phyloP scores from a whole-genome alignment of 805 yeast species.

The Blastobotrys attinorum region DNA sequence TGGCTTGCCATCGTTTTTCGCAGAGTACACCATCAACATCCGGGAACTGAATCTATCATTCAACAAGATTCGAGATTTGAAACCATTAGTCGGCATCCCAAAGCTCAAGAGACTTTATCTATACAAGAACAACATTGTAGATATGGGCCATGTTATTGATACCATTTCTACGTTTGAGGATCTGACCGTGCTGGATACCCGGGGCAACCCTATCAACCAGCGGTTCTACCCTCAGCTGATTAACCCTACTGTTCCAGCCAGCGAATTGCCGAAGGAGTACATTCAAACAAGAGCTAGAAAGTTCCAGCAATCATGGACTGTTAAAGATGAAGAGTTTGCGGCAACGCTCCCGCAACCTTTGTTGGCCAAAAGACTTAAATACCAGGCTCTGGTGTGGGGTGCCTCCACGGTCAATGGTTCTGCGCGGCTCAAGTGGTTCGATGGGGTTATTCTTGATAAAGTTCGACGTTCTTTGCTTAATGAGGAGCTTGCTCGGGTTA shows the following conservation, averaged over 20 bases:
- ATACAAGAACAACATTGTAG: slow-evolving; percentile 20
- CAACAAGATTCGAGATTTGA: slow-evolving; percentile 22
- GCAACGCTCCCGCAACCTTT: neutral
- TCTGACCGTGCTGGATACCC: slow-evolving; percentile 22
- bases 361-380: neutral
- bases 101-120: slow-evolving; percentile 23
- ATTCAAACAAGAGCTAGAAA: neutral
- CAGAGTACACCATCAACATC: slow-evolving; percentile 21
- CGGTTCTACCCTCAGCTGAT: slow-evolving; percentile 15
- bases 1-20: slow-evolving; percentile 22
- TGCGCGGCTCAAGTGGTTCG: slow-evolving; percentile 9
- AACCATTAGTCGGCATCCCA: slow-evolving; percentile 21
- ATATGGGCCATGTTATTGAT: slow-evolving; percentile 15
- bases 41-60: slow-evolving; percentile 28
- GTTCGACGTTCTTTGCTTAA: neutral
- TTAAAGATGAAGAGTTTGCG: slow-evolving; percentile 6
- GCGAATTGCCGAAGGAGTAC: neutral
- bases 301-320: slow-evolving; percentile 8
- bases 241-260: neutral
- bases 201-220: slow-evolving; percentile 25
- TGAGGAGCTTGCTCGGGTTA: neutral
- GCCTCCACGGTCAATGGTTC: neutral
- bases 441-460: slow-evolving; percentile 3
- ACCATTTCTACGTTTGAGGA: slow-evolving; percentile 13
- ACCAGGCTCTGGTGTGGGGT: slow-evolving; percentile 2